phyloP scores from a whole-genome alignment of 768 basidiomycete genomes.

The Kwoniella bestiolae region DNA sequence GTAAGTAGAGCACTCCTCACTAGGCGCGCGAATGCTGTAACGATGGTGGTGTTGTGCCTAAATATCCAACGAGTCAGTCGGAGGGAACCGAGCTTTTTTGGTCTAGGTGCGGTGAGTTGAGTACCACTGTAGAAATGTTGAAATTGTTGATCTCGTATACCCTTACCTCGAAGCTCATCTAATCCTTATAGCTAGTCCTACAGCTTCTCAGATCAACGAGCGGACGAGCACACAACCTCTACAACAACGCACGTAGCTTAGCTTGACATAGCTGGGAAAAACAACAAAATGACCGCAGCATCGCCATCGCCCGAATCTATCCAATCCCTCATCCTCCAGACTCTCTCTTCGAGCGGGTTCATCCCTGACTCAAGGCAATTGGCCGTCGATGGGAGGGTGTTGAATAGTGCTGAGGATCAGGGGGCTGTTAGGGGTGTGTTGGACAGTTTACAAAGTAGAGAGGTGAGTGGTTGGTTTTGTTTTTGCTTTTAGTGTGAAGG shows the following conservation, averaged over 20 bases:
- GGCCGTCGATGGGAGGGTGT: slow-evolving; percentile 31
- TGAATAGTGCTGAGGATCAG: slow-evolving; percentile 61
- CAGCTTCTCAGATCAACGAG: neutral
- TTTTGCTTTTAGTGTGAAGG: neutral
- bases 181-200: neutral
- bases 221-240: no score
- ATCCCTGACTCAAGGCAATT: slow-evolving; percentile 57
- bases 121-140: neutral
- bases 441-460: slow-evolving; percentile 84
- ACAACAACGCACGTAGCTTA: no score
- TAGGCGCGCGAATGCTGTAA: neutral
- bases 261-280: no score
- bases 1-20: no score
- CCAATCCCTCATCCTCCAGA: slow-evolving; percentile 78
- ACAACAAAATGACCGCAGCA: neutral
- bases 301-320: slow-evolving; percentile 63
- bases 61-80: neutral
- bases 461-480: slow-evolving; percentile 61
- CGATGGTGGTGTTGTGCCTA: no score
- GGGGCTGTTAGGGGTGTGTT: slow-evolving; percentile 83
- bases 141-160: neutral
- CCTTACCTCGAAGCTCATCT: neutral
- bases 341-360: slow-evolving; percentile 61
- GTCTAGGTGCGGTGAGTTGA: neutral
- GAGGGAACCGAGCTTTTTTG: neutral